Percentiles rank a stretch among this genome's conserved stretches.
These are phyloP conservation scores for Jaapia argillacea DNA, from an alignment of 768 basidiomycete genomes.

Conservation along the genomic window DNA sequence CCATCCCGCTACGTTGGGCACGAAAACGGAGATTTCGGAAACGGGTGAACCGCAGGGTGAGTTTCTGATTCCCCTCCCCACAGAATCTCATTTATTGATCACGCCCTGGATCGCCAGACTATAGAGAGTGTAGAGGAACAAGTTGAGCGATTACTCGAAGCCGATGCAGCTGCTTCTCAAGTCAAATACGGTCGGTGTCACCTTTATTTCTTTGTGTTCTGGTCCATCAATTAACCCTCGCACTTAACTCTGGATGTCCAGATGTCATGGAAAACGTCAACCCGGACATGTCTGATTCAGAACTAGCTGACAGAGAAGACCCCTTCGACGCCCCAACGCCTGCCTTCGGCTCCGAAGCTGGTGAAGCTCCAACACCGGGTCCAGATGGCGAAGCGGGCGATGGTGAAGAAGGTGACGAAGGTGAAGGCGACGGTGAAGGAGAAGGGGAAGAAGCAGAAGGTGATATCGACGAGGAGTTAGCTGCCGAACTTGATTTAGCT, in stretches of 20 bases:
- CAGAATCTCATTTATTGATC: too few species aligned
- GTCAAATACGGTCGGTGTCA: conserved; percentile 60
- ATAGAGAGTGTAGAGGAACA: conserved; percentile 94
- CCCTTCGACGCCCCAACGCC: conserved; percentile 61
- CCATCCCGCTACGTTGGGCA: conserved; percentile 84
- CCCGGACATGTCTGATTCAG: conserved; percentile 83
- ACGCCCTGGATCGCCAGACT: conserved; percentile 43
- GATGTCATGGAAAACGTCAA: conserved; percentile 87
- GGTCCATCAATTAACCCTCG: not conserved
- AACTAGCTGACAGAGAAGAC: conserved; percentile 63
- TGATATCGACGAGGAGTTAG: conserved; percentile 82
- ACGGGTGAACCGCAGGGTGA: conserved; percentile 71
- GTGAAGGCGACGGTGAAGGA: conserved; percentile 43
- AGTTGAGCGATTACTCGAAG: conserved; percentile 77
- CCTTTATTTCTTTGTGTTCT: not conserved
- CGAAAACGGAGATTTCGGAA: conserved; percentile 91
- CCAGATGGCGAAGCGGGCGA: conserved; percentile 45
- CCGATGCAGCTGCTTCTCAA: conserved; percentile 65
- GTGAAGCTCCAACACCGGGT: conserved; percentile 53
- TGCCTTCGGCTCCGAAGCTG: conserved; percentile 53
- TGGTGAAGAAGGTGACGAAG: conserved; percentile 50
- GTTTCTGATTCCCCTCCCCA: too few species aligned
- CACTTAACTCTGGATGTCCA: conserved; percentile 15
- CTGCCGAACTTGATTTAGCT: conserved; percentile 81
- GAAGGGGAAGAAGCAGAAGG: conserved; percentile 56